Evolutionary conservation across 2,329 filamentous ascomycete species (phyloP).

Genomic region (Phialophora chinensis): DNA sequence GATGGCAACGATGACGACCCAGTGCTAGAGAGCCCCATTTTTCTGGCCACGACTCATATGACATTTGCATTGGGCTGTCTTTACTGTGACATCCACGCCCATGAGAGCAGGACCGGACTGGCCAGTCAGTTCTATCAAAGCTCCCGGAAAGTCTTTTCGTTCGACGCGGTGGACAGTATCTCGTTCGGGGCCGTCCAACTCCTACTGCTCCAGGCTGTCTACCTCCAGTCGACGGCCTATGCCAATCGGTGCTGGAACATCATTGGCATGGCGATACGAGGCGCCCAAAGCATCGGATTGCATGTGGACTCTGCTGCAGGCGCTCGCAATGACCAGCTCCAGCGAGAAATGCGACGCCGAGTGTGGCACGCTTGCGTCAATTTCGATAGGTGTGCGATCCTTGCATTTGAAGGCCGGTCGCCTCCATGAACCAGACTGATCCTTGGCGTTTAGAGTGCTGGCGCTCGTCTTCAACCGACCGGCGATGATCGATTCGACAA

Average conservation of each 20-base stretch:
- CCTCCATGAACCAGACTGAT: neutral
- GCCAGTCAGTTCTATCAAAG: slow-evolving; percentile 53
- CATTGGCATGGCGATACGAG: slow-evolving; percentile 54
- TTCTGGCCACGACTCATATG: slow-evolving; percentile 54
- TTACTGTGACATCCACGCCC: slow-evolving; percentile 49
- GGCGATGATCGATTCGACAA: slow-evolving; percentile 1
- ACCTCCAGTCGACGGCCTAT: slow-evolving; percentile 56
- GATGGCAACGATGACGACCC: slow-evolving; percentile 32
- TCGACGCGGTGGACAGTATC: slow-evolving; percentile 48
- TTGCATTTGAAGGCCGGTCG: neutral
- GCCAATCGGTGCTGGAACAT: slow-evolving; percentile 59
- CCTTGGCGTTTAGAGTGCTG: neutral
- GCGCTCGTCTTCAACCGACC: slow-evolving; percentile 9
- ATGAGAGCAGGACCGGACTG: slow-evolving; percentile 48
- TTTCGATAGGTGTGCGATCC: slow-evolving; percentile 40
- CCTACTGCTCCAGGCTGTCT: slow-evolving; percentile 56
- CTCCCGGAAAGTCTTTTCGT: slow-evolving; percentile 51
- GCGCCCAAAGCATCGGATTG: slow-evolving; percentile 55
- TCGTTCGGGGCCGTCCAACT: slow-evolving; percentile 55
- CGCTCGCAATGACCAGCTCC: slow-evolving; percentile 14
- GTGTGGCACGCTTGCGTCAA: slow-evolving; percentile 47
- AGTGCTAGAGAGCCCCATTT: slow-evolving; percentile 27
- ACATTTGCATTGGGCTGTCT: slow-evolving; percentile 56
- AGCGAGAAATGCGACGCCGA: slow-evolving; percentile 38
- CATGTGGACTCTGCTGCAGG: slow-evolving; percentile 45